Percentiles rank a stretch among this genome's conserved stretches.
Evolutionary conservation across 2,329 filamentous ascomycete genomes (phyloP).

Genomic region (Arthrinium phaeospermum): DNA sequence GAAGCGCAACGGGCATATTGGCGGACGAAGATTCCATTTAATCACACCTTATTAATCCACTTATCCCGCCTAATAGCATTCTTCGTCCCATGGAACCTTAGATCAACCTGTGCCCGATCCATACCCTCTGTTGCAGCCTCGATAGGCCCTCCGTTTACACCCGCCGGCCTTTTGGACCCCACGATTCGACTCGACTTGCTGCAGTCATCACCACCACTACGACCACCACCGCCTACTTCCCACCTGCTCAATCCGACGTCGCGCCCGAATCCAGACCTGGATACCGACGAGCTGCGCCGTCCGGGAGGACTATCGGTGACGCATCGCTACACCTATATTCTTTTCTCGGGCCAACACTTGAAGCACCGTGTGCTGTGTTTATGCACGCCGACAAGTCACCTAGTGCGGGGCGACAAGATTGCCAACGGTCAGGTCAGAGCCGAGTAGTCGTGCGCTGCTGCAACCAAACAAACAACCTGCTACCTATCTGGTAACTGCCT

Average conservation of each 20-base stretch:
- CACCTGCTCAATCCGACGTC: constrained; percentile 6
- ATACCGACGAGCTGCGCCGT: not conserved
- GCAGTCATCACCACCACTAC: constrained; percentile 1
- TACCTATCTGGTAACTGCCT: not conserved
- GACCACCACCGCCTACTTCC: not conserved
- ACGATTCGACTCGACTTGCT: constrained; percentile 14
- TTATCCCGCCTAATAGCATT: constrained; percentile 16
- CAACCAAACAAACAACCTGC: constrained; percentile 5
- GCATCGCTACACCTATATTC: not conserved
- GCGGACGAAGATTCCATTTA: constrained; percentile 7
- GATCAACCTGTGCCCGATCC: constrained; percentile 11
- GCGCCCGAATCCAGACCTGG: not conserved
- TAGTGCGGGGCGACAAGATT: constrained; percentile 10
- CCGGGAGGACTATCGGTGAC: not conserved
- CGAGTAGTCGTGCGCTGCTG: not conserved
- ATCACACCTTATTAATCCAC: constrained; percentile 16
- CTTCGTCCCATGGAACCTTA: constrained; percentile 8
- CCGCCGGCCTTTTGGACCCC: constrained; percentile 9
- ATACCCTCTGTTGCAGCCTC: constrained; percentile 11
- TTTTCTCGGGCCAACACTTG: not conserved
- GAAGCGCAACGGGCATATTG: constrained; percentile 4
- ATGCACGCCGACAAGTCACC: not conserved
- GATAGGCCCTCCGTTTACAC: constrained; percentile 4
- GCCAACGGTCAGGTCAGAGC: not conserved
- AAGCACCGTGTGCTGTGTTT: not conserved